phyloP scores from a whole-genome alignment of 2,329 filamentous ascomycete species.

The Diaporthe ampelina region DNA sequence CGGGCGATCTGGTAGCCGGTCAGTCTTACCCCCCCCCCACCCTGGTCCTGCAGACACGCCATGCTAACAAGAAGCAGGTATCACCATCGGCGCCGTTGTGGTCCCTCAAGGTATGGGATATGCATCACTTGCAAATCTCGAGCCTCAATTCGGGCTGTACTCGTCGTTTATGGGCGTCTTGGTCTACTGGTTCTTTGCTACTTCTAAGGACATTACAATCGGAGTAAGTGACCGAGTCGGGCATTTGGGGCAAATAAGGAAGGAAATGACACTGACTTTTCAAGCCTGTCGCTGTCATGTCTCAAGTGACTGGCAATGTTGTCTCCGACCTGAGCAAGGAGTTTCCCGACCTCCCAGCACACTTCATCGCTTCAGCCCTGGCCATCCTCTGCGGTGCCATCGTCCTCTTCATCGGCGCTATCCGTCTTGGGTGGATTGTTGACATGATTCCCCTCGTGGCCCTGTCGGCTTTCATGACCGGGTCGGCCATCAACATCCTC shows the following conservation, averaged over 20 bases:
- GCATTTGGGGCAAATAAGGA: conserved; percentile 2
- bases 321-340: conserved; percentile 73
- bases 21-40: conserved; percentile 47
- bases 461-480: conserved; percentile 97
- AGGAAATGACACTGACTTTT: conserved; percentile 39
- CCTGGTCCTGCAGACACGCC: conserved; percentile 35
- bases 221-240: conserved; percentile 71
- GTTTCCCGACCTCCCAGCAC: conserved; percentile 69
- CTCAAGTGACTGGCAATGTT: conserved; percentile 88
- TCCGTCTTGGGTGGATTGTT: conserved; percentile 89
- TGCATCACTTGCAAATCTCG: conserved; percentile 84
- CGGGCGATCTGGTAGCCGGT: conserved; percentile 92
- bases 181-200: conserved; percentile 98
- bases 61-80: conserved; percentile 49
- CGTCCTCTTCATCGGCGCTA: conserved; percentile 82
- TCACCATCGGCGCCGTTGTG: conserved; percentile 75
- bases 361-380: conserved; percentile 83
- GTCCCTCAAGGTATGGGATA: conserved; percentile 99
- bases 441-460: conserved; percentile 93
- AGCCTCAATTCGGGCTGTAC: conserved; percentile 87
- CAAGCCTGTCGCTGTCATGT: conserved; percentile 94
- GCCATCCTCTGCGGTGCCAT: conserved; percentile 84
- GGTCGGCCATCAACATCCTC: conserved; percentile 90
- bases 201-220: conserved; percentile 98
- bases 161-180: conserved; percentile 97